Evolutionary conservation across 2,329 filamentous ascomycete genomes (phyloP), one percentile per base, ranked within the genome.

Genomic region (Cylindrodendrum hubeiense): DNA sequence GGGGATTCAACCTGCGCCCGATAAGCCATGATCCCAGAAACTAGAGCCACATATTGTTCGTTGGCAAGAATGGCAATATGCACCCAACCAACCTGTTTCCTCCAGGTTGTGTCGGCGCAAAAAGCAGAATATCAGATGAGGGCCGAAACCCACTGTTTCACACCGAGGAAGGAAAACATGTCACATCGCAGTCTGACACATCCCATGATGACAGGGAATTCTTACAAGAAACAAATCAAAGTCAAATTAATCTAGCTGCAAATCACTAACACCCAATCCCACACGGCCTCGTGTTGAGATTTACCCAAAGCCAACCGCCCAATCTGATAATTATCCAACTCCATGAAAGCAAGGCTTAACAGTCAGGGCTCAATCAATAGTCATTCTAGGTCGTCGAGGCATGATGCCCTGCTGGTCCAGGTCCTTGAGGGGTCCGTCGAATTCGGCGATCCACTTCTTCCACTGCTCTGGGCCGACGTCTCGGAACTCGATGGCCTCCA

Each of bases 361-460:
- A 21, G 15, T 19, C 26, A 13, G 7, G 10, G 13, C 26, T 8
- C 10, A 30, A 15, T 15, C 12, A 22, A 34, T n/a, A 8, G 2
- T 10, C 47, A 13, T 28, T 21, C 28, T 50, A 21, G 10, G 12
- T 5, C 9, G n/a, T 33, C 4, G 26, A 4, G 71, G 66, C 1
- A 73, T 19, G 24, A 74, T 63, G 13, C 60, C 65, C 24, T 73
- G 69, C 28, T 66, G 64, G 43, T 75, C 65, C 19, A 75, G 60
- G 39, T 75, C 63, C 34, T 61, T 61, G 50, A 75, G 50, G 19
- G 33, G 51, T 4, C 37, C 43, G 17, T 12, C 21, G n/a, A 74
- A 75, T 26, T 63, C 54, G 1, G 26, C n/a, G 22, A 74, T 41
- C 26, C 60, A 68, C 33, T 37, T 56, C 55, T 57, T 65, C 60